phyloP scores from a whole-genome alignment of 2,329 filamentous ascomycete species.

The Penicillium sp. region DNA sequence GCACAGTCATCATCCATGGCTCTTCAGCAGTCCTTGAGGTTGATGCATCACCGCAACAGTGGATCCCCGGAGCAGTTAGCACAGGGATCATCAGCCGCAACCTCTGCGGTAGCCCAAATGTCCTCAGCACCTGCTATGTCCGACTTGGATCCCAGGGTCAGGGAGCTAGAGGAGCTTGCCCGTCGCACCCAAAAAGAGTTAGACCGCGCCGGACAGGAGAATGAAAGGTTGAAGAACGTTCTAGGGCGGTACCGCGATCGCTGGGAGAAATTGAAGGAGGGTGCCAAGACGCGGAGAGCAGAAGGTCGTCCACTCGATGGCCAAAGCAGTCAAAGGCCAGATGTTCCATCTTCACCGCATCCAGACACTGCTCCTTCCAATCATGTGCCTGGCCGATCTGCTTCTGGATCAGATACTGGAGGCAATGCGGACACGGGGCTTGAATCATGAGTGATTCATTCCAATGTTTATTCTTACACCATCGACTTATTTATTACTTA shows the following conservation, averaged over 20 bases:
- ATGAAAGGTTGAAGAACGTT: conserved; percentile 55
- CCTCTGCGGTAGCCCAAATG: conserved; percentile 22
- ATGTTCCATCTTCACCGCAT: conserved; percentile 10
- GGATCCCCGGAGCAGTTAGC: conserved; percentile 28
- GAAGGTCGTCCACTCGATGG: conserved; percentile 20
- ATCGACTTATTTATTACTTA: background rate
- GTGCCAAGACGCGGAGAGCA: conserved; percentile 47
- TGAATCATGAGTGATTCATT: background rate
- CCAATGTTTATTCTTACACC: background rate
- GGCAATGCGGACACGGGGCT: background rate
- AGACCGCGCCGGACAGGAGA: conserved; percentile 58
- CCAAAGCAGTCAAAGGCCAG: conserved; percentile 10
- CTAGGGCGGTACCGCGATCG: conserved; percentile 57
- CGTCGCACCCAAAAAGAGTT: conserved; percentile 55
- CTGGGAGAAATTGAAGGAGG: conserved; percentile 66
- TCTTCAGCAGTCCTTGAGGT: conserved; percentile 71
- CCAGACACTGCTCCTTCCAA: conserved; percentile 3
- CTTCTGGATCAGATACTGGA: conserved; percentile 2
- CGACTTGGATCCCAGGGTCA: conserved; percentile 51
- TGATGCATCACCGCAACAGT: conserved; percentile 42
- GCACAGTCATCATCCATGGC: conserved; percentile 83
- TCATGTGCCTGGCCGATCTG: background rate
- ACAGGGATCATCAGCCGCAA: conserved; percentile 29
- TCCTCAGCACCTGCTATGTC: conserved; percentile 22
- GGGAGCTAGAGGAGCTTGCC: conserved; percentile 66